Conservation (phyloP, 140 eudicot species). For the Ambrosia hybrid region DNA sequence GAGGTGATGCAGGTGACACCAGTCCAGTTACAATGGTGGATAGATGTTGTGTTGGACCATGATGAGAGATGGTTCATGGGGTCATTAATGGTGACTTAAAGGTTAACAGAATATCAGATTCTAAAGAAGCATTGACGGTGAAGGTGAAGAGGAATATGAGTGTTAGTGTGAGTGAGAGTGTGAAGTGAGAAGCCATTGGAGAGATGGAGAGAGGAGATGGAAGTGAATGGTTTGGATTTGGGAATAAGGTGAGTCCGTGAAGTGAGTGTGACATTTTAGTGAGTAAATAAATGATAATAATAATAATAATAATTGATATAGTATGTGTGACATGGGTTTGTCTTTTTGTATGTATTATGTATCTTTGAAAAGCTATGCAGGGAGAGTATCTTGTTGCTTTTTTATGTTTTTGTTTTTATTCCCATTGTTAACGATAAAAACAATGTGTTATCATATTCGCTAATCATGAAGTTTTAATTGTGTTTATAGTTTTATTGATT, state of each 20-base stretch:
- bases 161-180: slow-evolving; percentile 38
- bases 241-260: slow-evolving; percentile 33
- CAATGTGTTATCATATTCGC: neutral
- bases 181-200: slow-evolving; percentile 56
- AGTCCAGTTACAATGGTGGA: slow-evolving; percentile 83
- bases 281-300: neutral
- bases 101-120: slow-evolving; percentile 62
- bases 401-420: slow-evolving; percentile 24
- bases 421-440: slow-evolving; percentile 3
- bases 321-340: slow-evolving; percentile 7
- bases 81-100: slow-evolving; percentile 76
- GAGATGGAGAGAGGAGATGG: neutral
- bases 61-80: slow-evolving; percentile 57
- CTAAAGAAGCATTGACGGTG: slow-evolving; percentile 39
- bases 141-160: slow-evolving; percentile 36
- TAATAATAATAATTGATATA: too few relatives aligned
- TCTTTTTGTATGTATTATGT: slow-evolving; percentile 34
- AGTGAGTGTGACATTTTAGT: slow-evolving; percentile 32
- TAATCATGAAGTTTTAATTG: neutral
- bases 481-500: too few relatives aligned
- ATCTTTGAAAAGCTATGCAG: slow-evolving; percentile 36
- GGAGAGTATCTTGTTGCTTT: slow-evolving; percentile 26
- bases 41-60: slow-evolving; percentile 72
- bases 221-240: slow-evolving; percentile 7
- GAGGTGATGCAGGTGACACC: slow-evolving; percentile 63